Percentiles rank a stretch among this genome's conserved stretches.
Evolutionary conservation across 2,329 filamentous ascomycete genomes (phyloP).

Genomic region (Fusarium drepaniforme): DNA sequence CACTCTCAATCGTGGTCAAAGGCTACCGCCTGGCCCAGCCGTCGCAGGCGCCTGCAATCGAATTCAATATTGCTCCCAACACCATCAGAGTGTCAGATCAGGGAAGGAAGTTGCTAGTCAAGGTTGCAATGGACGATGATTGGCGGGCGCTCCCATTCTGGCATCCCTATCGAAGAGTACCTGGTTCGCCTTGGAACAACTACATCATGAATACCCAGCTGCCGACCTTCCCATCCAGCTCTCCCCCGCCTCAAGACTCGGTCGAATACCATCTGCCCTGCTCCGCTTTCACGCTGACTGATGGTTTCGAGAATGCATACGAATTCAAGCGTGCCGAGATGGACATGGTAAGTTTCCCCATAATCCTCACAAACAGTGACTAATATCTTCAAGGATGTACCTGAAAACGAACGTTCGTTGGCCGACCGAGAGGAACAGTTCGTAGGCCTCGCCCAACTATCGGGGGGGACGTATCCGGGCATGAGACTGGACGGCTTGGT

Average conservation of each 20-base stretch:
- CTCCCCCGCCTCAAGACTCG: neutral
- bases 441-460: slow-evolving; percentile 3
- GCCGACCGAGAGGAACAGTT: neutral
- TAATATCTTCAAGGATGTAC: neutral
- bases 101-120: slow-evolving; percentile 33
- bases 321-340: slow-evolving; percentile 8
- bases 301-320: slow-evolving; percentile 11
- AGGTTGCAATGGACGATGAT: slow-evolving; percentile 6
- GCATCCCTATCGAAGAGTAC: slow-evolving; percentile 35
- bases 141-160: slow-evolving; percentile 32
- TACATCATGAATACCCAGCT: slow-evolving; percentile 33
- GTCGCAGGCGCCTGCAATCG: slow-evolving; percentile 9
- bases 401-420: neutral
- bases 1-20: slow-evolving; percentile 1
- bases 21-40: neutral
- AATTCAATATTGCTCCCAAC: slow-evolving; percentile 36
- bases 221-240: slow-evolving; percentile 8
- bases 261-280: slow-evolving; percentile 25
- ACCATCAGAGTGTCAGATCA: slow-evolving; percentile 33
- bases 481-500: slow-evolving; percentile 5
- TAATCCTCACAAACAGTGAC: neutral
- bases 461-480: slow-evolving; percentile 4
- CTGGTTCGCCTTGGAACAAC: slow-evolving; percentile 42
- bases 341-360: slow-evolving; percentile 5
- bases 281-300: slow-evolving; percentile 9